phyloP scores from a whole-genome alignment of 176 grass and related monocot genomes.

The Tillandsia leiboldiana region DNA sequence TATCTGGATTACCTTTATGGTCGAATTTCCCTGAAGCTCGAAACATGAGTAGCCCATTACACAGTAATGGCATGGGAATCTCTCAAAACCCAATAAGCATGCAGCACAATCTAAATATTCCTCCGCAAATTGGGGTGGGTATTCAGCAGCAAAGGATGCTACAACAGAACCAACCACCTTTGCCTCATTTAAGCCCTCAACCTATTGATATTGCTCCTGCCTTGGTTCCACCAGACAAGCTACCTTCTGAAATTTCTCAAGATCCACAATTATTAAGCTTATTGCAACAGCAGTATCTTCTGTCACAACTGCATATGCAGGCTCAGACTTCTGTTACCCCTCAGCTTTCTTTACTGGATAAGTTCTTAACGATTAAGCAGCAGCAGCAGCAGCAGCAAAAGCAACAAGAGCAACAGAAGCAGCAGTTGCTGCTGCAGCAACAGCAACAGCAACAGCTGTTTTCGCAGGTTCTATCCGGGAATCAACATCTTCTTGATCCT shows the following conservation, averaged over 20 bases:
- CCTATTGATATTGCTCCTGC: slow-evolving; percentile 13
- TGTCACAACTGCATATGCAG: slow-evolving; percentile 74
- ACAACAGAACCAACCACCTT: slow-evolving; percentile 35
- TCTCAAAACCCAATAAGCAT: slow-evolving; percentile 36
- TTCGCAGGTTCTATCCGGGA: slow-evolving; percentile 35
- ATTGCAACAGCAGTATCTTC: slow-evolving; percentile 82
- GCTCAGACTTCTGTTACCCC: slow-evolving; percentile 46
- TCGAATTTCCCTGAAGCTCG: slow-evolving; percentile 52
- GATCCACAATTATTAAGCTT: slow-evolving; percentile 64
- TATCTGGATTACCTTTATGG: slow-evolving; percentile 37
- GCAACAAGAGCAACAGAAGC: slow-evolving; percentile 51
- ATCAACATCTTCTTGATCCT: slow-evolving; percentile 39
- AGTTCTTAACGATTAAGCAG: slow-evolving; percentile 78
- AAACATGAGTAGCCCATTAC: slow-evolving; percentile 30
- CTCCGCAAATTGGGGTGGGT: slow-evolving; percentile 44
- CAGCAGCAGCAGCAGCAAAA: slow-evolving; percentile 53
- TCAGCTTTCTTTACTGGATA: slow-evolving; percentile 80
- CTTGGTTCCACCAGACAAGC: slow-evolving; percentile 39
- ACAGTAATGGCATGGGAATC: slow-evolving; percentile 25
- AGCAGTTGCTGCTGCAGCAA: slow-evolving; percentile 58
- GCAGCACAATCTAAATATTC: slow-evolving; percentile 49
- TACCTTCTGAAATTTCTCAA: slow-evolving; percentile 60
- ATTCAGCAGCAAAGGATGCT: slow-evolving; percentile 49
- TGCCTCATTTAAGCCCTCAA: slow-evolving; percentile 32
- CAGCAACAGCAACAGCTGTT: slow-evolving; percentile 70